Percentiles rank a stretch among this genome's conserved stretches.
Evolutionary conservation across 2,329 filamentous ascomycete genomes (phyloP).

Genomic region (Paracorniculantispora psalliotae): DNA sequence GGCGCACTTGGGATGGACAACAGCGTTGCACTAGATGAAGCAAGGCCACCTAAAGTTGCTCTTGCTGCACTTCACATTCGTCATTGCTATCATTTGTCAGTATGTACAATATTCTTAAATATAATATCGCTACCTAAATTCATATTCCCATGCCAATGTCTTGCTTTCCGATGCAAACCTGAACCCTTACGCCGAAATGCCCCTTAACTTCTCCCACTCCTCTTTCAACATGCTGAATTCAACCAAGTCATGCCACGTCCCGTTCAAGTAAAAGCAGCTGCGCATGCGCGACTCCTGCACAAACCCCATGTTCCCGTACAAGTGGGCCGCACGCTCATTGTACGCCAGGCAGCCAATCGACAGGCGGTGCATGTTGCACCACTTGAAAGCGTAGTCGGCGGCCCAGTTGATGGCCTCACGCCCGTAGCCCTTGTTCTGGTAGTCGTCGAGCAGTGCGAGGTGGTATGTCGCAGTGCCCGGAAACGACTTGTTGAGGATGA

Average conservation of each 20-base stretch:
- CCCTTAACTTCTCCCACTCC: background rate
- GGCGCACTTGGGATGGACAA: too few relatives aligned
- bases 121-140: too few relatives aligned
- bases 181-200: background rate
- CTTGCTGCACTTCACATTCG: too few relatives aligned
- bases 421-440: background rate
- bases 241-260: background rate
- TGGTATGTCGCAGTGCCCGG: background rate
- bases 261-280: background rate
- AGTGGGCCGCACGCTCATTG: background rate
- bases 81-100: too few relatives aligned
- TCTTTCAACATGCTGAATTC: background rate
- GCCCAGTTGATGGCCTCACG: background rate
- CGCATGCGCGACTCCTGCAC: background rate
- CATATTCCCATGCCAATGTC: background rate
- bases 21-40: too few relatives aligned
- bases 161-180: background rate
- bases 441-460: background rate
- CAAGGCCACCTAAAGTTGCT: too few relatives aligned
- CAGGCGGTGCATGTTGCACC: background rate
- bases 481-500: background rate
- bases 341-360: background rate
- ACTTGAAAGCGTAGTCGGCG: background rate
- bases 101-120: too few relatives aligned
- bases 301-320: background rate